Conservation (phyloP, 2,329 filamentous ascomycete species). For the Phialophora chinensis region DNA sequence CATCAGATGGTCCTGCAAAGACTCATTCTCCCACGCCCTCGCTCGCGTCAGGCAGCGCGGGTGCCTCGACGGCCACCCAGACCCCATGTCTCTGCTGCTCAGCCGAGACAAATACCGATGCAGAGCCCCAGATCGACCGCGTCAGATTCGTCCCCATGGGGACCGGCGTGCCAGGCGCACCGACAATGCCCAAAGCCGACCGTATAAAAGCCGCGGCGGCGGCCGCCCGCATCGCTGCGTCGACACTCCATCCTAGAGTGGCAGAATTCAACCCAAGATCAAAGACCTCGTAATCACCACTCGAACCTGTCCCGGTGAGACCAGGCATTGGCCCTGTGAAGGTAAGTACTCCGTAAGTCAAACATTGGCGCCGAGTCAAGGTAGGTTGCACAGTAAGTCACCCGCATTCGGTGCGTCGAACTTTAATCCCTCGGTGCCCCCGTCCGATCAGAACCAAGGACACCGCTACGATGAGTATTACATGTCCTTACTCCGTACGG, state of each 20-base stretch:
- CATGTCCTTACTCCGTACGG: no score
- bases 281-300: not conserved
- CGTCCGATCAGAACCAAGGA: no score
- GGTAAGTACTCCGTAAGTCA: no score
- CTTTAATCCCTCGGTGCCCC: no score
- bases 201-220: not conserved
- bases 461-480: no score
- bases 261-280: not conserved
- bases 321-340: no score
- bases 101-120: not conserved
- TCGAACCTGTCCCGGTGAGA: no score
- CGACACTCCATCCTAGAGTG: not conserved
- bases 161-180: not conserved
- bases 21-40: not conserved
- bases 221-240: not conserved
- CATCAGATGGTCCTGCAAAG: not conserved
- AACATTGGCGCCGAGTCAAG: no score
- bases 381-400: no score
- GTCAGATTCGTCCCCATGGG: not conserved
- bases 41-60: not conserved
- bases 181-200: not conserved
- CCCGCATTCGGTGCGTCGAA: no score
- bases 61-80: not conserved
- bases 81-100: not conserved
- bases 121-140: no score